phyloP scores from a whole-genome alignment of 1,284 basidiomycete genomes.

The Marasmius fiardii region DNA sequence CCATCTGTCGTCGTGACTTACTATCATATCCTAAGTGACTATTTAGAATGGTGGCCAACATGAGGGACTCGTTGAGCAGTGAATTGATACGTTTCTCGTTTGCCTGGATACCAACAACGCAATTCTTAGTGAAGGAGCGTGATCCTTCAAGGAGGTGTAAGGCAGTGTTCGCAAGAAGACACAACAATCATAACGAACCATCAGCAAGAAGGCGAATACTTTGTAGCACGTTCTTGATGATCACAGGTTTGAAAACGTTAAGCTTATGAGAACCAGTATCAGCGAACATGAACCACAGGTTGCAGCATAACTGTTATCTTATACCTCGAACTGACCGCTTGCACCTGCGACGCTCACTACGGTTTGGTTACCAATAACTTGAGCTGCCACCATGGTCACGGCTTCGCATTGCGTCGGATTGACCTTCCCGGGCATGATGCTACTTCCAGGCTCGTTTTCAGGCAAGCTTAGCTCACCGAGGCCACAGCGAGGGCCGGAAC shows the following conservation, averaged over 20 bases:
- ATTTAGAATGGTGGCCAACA: constrained; percentile 96
- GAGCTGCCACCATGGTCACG: constrained; percentile 97
- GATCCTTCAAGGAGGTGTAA: constrained; percentile 46
- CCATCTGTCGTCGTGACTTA: constrained; percentile 40
- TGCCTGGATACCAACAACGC: constrained; percentile 93
- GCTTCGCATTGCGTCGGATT: constrained; percentile 99
- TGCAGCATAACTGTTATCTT: constrained; percentile 6
- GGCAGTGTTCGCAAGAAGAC: constrained; percentile 1
- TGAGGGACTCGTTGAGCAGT: constrained; percentile 91
- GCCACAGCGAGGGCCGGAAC: constrained; percentile 96
- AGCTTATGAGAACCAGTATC: constrained; percentile 46
- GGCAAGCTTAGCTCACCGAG: constrained; percentile 93
- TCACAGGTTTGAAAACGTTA: constrained; percentile 99
- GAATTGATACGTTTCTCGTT: constrained; percentile 92
- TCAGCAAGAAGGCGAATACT: constrained; percentile 93
- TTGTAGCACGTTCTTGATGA: constrained; percentile 97
- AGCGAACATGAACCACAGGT: background rate
- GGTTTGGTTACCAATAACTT: constrained; percentile 98
- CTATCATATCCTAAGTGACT: constrained; percentile 93
- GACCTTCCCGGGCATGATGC: constrained; percentile 99
- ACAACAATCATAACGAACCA: constrained; percentile 44
- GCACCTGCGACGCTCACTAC: constrained; percentile 91
- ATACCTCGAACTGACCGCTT: constrained; percentile 95
- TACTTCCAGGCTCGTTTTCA: constrained; percentile 99
- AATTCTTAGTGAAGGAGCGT: constrained; percentile 95